Percentiles rank a stretch among this genome's conserved stretches.
Conservation (phyloP, 2,329 filamentous ascomycete genomes). For the Diaporthe sp. region DNA sequence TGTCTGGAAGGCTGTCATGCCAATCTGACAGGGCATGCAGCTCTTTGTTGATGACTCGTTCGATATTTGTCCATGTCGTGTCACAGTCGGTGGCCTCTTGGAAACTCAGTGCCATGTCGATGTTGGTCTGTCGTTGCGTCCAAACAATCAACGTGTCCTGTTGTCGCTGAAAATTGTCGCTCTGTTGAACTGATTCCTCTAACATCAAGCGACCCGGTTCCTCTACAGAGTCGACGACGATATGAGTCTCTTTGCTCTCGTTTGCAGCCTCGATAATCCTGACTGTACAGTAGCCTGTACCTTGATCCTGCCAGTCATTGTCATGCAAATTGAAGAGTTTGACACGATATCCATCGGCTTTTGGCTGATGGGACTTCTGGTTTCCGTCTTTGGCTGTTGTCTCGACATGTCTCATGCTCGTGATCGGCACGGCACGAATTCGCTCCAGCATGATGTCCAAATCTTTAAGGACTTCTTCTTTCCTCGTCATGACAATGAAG, state of each 20-base stretch:
- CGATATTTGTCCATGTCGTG: not conserved
- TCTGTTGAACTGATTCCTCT: not conserved
- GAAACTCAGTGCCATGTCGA: not conserved
- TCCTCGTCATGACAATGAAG: not conserved
- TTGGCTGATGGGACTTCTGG: not conserved
- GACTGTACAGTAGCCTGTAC: not conserved
- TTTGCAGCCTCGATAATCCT: not conserved
- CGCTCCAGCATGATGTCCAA: not conserved
- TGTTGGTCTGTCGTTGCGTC: not conserved
- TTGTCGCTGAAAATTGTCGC: not conserved
- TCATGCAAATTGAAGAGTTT: not conserved
- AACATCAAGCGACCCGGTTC: not conserved
- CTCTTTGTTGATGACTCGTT: not conserved
- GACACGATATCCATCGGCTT: not conserved
- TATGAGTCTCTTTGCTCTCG: not conserved
- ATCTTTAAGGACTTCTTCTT: not conserved
- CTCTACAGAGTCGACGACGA: not conserved
- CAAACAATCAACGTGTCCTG: not conserved
- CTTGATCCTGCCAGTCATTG: not conserved
- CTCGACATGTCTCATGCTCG: not conserved
- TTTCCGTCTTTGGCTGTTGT: not conserved
- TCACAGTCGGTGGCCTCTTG: not conserved
- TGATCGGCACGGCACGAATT: not conserved
- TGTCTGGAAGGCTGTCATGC: constrained; percentile 68
- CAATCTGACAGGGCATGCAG: constrained; percentile 52